phyloP scores from a whole-genome alignment of 805 yeast species.

The Starmerella riodocensis region DNA sequence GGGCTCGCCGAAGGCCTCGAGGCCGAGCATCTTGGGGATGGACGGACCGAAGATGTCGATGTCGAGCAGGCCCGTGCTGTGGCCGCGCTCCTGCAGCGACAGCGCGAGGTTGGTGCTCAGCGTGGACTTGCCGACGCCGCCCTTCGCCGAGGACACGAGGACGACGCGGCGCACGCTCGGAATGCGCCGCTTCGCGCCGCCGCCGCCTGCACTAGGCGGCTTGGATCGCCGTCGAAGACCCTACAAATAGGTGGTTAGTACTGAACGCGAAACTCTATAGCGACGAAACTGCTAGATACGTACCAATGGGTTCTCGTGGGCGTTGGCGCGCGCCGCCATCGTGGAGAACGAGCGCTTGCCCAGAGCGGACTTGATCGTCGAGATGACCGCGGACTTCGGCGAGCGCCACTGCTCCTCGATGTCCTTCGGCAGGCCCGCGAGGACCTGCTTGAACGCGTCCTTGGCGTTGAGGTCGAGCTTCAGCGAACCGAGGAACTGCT shows the following conservation, averaged over 20 bases:
- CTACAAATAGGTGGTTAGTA: conserved; percentile 24
- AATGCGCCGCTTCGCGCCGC: conserved; percentile 30
- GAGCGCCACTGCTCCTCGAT: conserved; percentile 26
- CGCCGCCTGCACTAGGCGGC: neutral
- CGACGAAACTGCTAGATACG: conserved; percentile 22
- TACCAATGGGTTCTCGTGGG: conserved; percentile 44
- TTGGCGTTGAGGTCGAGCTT: conserved; percentile 13
- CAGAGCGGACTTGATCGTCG: conserved; percentile 18
- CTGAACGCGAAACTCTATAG: neutral
- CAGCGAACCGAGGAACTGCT: conserved; percentile 2
- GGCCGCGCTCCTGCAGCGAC: conserved; percentile 41
- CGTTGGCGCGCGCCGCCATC: conserved; percentile 1
- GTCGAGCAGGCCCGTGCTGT: conserved; percentile 57
- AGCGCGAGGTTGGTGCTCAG: conserved; percentile 55
- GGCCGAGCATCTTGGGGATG: conserved; percentile 55
- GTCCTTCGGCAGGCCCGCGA: conserved; percentile 19
- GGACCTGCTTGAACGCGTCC: conserved; percentile 14
- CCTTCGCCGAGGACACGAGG: conserved; percentile 63
- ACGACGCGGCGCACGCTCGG: conserved; percentile 50
- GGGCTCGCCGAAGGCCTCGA: conserved; percentile 48
- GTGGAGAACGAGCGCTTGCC: conserved; percentile 23
- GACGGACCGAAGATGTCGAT: conserved; percentile 81
- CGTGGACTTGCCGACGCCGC: conserved; percentile 74
- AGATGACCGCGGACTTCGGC: conserved; percentile 23
- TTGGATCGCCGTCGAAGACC: conserved; percentile 31